These are phyloP conservation scores for Penicillium sp. DNA, from an alignment of 2,329 filamentous ascomycete species.

Conservation along the genomic window DNA sequence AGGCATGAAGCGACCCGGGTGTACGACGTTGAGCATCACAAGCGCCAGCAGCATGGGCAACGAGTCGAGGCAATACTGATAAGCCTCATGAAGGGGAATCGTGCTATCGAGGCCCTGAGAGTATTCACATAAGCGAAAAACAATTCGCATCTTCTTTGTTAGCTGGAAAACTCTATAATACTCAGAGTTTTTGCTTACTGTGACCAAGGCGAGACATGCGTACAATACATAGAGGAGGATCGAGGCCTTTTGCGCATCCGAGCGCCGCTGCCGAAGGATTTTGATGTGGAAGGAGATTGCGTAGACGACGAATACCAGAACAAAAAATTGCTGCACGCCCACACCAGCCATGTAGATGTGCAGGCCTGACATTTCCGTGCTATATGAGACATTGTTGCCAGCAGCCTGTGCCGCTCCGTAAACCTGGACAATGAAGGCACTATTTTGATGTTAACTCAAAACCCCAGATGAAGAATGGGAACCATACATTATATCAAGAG, in stretches of 20 bases:
- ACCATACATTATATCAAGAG: constrained; percentile 4
- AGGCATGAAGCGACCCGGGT: constrained; percentile 37
- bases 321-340: constrained; percentile 4
- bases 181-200: background rate
- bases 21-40: constrained; percentile 29
- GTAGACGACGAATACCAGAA: background rate
- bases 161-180: background rate
- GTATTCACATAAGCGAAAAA: constrained; percentile 7
- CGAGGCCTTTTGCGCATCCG: background rate
- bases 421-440: constrained; percentile 7
- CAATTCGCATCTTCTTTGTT: constrained; percentile 2
- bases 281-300: constrained; percentile 6
- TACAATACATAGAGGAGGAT: constrained; percentile 4
- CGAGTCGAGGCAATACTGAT: constrained; percentile 7
- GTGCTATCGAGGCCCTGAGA: background rate
- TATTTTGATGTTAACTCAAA: background rate
- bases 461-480: background rate
- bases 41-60: constrained; percentile 6
- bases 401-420: constrained; percentile 1
- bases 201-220: constrained; percentile 5
- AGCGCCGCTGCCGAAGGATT: background rate
- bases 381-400: background rate
- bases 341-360: constrained; percentile 8
- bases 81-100: constrained; percentile 4
- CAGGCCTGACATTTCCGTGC: constrained; percentile 2